Evolutionary conservation across 108 stramenopile genomes (phyloP).

Genomic region (Epithemia pelagica): DNA sequence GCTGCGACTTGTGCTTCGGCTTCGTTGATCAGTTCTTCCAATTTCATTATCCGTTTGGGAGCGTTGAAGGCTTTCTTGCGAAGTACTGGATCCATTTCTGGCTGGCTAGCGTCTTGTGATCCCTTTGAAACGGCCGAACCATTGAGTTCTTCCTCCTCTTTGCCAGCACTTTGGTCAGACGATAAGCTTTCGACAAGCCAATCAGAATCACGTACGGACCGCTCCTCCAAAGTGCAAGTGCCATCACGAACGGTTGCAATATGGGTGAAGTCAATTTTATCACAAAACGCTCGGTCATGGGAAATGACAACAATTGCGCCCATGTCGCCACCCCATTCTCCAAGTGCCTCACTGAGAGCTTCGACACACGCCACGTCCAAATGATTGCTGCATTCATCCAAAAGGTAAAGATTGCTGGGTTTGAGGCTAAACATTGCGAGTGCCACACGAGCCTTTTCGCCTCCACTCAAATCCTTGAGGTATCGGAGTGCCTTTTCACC

Average conservation of each 20-base stretch:
- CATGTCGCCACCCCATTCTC: slow-evolving; percentile 61
- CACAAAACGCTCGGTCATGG: slow-evolving; percentile 88
- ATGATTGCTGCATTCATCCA: slow-evolving; percentile 69
- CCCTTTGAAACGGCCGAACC: background rate
- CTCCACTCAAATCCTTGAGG: slow-evolving; percentile 51
- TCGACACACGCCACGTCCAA: slow-evolving; percentile 52
- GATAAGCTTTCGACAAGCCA: slow-evolving; percentile 37
- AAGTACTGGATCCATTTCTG: slow-evolving; percentile 14
- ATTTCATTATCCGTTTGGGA: slow-evolving; percentile 64
- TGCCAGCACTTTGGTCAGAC: slow-evolving; percentile 10
- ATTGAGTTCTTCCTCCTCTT: background rate
- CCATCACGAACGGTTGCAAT: slow-evolving; percentile 80
- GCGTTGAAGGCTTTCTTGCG: slow-evolving; percentile 81
- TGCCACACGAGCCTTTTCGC: slow-evolving; percentile 83
- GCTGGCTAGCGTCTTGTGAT: background rate
- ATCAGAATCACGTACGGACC: slow-evolving; percentile 59
- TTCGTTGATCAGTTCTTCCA: slow-evolving; percentile 65
- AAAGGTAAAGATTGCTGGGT: slow-evolving; percentile 61
- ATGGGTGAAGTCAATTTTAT: slow-evolving; percentile 81
- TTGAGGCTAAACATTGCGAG: slow-evolving; percentile 79
- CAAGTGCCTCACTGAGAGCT: slow-evolving; percentile 68
- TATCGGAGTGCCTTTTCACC: slow-evolving; percentile 75
- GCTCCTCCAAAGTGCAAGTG: slow-evolving; percentile 56
- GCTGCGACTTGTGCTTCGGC: slow-evolving; percentile 57
- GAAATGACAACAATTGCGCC: slow-evolving; percentile 87